Conservation (phyloP, 805 yeast genomes). For the Babjeviella inositovora region DNA sequence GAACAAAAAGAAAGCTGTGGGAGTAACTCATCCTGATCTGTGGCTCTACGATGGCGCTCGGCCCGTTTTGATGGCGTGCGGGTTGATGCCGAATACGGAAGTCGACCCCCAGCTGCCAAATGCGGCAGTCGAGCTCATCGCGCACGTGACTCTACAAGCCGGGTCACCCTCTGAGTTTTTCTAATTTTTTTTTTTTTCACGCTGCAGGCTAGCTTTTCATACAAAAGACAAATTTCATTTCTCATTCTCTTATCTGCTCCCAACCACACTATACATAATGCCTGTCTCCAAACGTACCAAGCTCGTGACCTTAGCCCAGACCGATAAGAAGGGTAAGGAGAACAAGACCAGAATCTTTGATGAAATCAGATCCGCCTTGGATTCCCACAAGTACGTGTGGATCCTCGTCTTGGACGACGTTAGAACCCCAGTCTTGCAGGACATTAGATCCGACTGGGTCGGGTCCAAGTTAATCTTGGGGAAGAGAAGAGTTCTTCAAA, state of each 20-base stretch:
- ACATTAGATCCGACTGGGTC: slow-evolving; percentile 81
- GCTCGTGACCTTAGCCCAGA: slow-evolving; percentile 88
- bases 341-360: slow-evolving; percentile 86
- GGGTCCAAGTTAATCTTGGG: slow-evolving; percentile 87
- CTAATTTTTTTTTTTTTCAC: slow-evolving; percentile 2
- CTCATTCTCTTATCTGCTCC: not conserved
- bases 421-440: slow-evolving; percentile 90
- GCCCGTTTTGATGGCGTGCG: too few species aligned
- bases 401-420: slow-evolving; percentile 79
- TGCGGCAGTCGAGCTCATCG: too few species aligned
- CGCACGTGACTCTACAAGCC: slow-evolving; percentile 1
- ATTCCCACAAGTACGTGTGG: slow-evolving; percentile 67
- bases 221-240: slow-evolving; percentile 1
- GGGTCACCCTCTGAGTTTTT: not conserved
- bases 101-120: too few species aligned
- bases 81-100: too few species aligned
- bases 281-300: slow-evolving; percentile 96
- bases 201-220: slow-evolving; percentile 1
- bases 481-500: slow-evolving; percentile 81
- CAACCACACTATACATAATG: slow-evolving; percentile 27
- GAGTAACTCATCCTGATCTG: too few species aligned
- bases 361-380: slow-evolving; percentile 73
- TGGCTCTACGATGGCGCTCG: too few species aligned
- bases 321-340: slow-evolving; percentile 90
- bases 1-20: too few species aligned